Base-by-base conservation (phyloP, 352 stramenopile genomes). In the Phytophthora pisi region DNA sequence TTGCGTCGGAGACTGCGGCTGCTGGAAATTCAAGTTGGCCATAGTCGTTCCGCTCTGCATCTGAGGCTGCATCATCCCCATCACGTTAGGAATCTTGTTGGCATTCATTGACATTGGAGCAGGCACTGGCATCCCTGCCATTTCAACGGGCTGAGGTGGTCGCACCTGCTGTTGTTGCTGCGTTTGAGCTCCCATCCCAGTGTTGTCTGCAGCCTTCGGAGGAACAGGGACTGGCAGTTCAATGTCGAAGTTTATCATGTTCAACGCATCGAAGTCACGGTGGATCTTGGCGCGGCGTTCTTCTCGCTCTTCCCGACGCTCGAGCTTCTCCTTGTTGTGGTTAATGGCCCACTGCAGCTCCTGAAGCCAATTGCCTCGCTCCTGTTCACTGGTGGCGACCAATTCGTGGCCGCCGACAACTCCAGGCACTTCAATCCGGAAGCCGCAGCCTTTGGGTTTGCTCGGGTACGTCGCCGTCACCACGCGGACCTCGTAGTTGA, bases 211-310 rank as follows among this genome's bases (percentile, higher is more conserved):
- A 3, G 7, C 20, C 5, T 69, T 74, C 9, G 31, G 2, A 4
- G 65, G 51, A n/a, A 52, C 18, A 36, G 45, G n/a, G 5, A 49
- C 26, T 0, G 63, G 49, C n/a, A 72, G 53, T 7, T 71, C 54
- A 13, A 90, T 77, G 49, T 90, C 84, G 42, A 92, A 92, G 20
- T 81, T 89, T 51, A 94, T 94, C 83, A 94, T 92, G 62, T 94
- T 86, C 61, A 91, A 68, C 45, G 83, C 81, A 28, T 80, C 81
- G 64, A 92, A 94, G 36, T 78, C 74, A 1, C 78, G 71, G 40
- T 90, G 80, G 34, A 91, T 81, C 24, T 81, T 66, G 18, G 79
- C 36, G 9, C 70, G 73, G 28, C 72, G 75, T 56, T 92, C 82
- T 45, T 91, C 84, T 15, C 63, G 59, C 45, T 75, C 63, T 24